These are phyloP conservation scores for Castanea sativa DNA, from an alignment of 306 rosid genomes.

Conservation along the genomic window DNA sequence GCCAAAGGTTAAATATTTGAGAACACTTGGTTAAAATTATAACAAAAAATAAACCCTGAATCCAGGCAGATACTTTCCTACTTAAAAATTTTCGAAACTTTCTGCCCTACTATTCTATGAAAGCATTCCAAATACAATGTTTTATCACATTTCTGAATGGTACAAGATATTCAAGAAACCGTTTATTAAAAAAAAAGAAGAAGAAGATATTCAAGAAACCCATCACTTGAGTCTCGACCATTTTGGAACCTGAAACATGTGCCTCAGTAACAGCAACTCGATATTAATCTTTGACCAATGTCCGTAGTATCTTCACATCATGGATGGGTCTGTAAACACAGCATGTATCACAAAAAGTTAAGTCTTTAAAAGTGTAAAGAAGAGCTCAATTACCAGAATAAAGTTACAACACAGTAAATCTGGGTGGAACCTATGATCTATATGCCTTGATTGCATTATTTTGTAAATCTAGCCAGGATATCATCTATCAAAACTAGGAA, in stretches of 20 bases:
- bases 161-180: conserved; percentile 20
- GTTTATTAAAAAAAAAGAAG: too few species aligned
- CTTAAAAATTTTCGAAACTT: background rate
- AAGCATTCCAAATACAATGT: background rate
- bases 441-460: background rate
- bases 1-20: too few species aligned
- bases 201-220: conserved; percentile 19
- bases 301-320: conserved; percentile 86
- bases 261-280: background rate
- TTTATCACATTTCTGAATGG: background rate
- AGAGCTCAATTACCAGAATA: conserved; percentile 1
- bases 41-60: background rate
- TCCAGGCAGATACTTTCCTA: background rate
- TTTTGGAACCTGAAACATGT: background rate
- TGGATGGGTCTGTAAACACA: conserved; percentile 73
- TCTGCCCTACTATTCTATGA: background rate
- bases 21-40: background rate
- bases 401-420: background rate
- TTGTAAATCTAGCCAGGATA: background rate
- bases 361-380: background rate
- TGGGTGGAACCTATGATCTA: background rate
- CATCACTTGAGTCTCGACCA: conserved; percentile 4
- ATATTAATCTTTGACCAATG: conserved; percentile 69
- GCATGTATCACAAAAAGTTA: background rate
- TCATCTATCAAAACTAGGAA: background rate